These are phyloP conservation scores for Phyllosticta citriasiana DNA, from an alignment of 2,329 filamentous ascomycete species.

Conservation along the genomic window DNA sequence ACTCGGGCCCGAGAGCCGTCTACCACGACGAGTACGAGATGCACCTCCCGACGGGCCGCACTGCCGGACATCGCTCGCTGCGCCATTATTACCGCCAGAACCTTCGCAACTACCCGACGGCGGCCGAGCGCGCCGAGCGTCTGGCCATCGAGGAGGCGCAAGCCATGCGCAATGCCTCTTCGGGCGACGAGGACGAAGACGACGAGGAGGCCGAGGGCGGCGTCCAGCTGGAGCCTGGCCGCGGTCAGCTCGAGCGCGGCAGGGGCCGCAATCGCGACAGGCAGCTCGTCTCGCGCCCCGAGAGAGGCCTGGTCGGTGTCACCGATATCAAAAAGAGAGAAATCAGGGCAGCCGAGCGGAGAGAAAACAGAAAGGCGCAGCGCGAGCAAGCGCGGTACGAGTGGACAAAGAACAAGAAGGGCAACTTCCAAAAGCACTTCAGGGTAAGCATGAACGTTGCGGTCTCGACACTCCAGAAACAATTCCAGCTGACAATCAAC, in stretches of 20 bases:
- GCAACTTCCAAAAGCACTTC: slow-evolving; percentile 71
- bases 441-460: slow-evolving; percentile 28
- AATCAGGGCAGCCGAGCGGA: slow-evolving; percentile 56
- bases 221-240: slow-evolving; percentile 21
- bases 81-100: slow-evolving; percentile 90
- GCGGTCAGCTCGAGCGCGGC: slow-evolving; percentile 5
- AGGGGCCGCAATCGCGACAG: slow-evolving; percentile 22
- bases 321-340: slow-evolving; percentile 64
- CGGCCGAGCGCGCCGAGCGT: slow-evolving; percentile 63
- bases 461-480: neutral
- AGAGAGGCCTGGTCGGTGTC: slow-evolving; percentile 61
- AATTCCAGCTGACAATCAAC: slow-evolving; percentile 1
- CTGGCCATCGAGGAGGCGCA: slow-evolving; percentile 45
- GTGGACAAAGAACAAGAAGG: slow-evolving; percentile 60
- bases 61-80: slow-evolving; percentile 80
- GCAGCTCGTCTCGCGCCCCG: slow-evolving; percentile 51
- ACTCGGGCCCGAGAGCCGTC: slow-evolving; percentile 61
- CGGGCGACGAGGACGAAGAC: slow-evolving; percentile 32
- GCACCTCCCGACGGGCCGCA: slow-evolving; percentile 80
- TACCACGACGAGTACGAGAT: slow-evolving; percentile 92
- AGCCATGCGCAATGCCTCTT: slow-evolving; percentile 11
- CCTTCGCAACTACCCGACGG: slow-evolving; percentile 69
- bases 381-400: slow-evolving; percentile 49
- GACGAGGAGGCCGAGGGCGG: slow-evolving; percentile 29
- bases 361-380: slow-evolving; percentile 55